phyloP scores from a whole-genome alignment of 192 early-diverging fungal species.

The Umbelopsis ramanniana region DNA sequence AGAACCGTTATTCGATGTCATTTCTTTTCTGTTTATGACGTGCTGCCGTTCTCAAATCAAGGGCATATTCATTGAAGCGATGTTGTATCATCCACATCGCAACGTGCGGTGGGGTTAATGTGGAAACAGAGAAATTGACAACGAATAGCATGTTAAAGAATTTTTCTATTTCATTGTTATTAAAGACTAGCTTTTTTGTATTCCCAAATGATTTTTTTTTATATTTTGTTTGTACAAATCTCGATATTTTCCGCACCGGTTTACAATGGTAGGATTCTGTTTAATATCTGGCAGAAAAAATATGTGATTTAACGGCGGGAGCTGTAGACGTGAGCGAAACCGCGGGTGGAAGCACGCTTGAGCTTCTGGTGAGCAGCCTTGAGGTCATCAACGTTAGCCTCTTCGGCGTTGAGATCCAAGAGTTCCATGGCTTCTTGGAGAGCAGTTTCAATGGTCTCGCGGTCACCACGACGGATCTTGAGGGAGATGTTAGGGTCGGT shows the following conservation, averaged over 20 bases:
- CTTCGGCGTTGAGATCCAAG: conserved; percentile 65
- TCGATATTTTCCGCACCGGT: conserved; percentile 20
- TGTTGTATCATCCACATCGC: no score
- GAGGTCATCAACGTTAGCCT: conserved; percentile 63
- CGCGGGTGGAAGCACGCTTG: conserved; percentile 69
- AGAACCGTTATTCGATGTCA: no score
- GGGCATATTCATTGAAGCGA: no score
- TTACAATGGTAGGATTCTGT: conserved; percentile 41
- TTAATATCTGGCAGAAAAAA: conserved; percentile 44
- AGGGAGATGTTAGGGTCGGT: conserved; percentile 72
- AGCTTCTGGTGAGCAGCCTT: conserved; percentile 72
- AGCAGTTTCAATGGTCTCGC: conserved; percentile 72
- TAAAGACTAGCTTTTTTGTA: conserved; percentile 64
- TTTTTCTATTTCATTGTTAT: neutral
- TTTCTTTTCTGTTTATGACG: no score
- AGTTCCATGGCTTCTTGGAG: conserved; percentile 78
- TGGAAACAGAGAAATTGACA: neutral
- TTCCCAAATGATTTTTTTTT: conserved; percentile 52
- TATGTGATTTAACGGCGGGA: conserved; percentile 36
- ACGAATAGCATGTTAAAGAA: neutral
- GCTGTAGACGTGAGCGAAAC: conserved; percentile 57
- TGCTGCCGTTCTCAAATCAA: no score
- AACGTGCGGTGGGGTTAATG: no score
- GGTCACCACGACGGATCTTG: conserved; percentile 75
- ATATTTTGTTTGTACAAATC: conserved; percentile 51